Percentiles rank a stretch among this genome's conserved stretches.
phyloP scores from a whole-genome alignment of 169 alveolate species.

The Toxoplasma gondii region DNA sequence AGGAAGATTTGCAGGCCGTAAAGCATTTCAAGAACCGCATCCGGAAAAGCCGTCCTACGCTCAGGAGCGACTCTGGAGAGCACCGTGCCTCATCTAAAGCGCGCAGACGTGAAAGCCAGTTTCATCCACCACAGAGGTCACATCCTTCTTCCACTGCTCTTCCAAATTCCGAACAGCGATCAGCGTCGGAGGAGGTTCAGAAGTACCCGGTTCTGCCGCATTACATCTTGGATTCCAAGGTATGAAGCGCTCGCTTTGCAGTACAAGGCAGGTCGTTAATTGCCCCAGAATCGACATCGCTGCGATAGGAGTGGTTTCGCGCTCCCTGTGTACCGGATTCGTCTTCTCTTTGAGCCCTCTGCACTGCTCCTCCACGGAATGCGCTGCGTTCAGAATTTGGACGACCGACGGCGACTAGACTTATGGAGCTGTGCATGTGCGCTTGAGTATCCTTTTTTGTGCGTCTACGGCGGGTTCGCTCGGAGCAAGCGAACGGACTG shows the following conservation, averaged over 20 bases:
- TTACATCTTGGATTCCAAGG: neutral
- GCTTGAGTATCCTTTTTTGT: neutral
- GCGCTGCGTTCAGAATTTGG: neutral
- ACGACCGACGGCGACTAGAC: neutral
- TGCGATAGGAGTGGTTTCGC: no score
- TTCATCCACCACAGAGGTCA: neutral
- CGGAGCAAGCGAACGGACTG: neutral
- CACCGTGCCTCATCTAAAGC: no score
- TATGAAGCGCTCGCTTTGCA: neutral
- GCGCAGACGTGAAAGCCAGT: neutral
- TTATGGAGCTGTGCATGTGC: slow-evolving; percentile 31
- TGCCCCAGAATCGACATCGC: no score
- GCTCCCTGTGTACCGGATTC: no score
- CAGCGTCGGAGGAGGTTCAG: neutral
- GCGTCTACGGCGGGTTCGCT: slow-evolving; percentile 39
- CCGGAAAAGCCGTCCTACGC: neutral
- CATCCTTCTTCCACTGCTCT: neutral
- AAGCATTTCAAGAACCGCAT: neutral
- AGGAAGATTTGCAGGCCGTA: neutral
- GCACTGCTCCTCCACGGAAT: neutral
- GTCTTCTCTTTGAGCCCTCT: no score
- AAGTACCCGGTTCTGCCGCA: neutral
- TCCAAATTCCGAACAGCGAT: neutral
- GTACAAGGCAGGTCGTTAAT: no score
- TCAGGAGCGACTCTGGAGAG: neutral